phyloP scores from a whole-genome alignment of 768 basidiomycete genomes.

The Leccinellum luteum region DNA sequence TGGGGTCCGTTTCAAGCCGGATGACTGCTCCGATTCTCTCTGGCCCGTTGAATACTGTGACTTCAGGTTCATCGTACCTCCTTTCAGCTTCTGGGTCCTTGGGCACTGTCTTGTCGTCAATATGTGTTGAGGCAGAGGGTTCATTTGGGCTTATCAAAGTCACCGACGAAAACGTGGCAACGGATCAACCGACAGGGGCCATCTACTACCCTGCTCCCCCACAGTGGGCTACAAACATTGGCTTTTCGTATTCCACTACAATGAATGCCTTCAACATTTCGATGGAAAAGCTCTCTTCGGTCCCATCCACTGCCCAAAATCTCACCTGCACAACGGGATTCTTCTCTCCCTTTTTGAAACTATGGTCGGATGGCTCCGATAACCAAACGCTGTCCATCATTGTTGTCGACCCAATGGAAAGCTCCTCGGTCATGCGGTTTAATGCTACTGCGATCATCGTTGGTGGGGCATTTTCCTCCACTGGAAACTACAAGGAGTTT shows the following conservation, averaged over 20 bases:
- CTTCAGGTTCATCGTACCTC: neutral
- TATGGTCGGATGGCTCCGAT: conserved; percentile 8
- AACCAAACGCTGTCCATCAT: conserved; percentile 12
- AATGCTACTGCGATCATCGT: conserved; percentile 10
- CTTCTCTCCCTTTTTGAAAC: neutral
- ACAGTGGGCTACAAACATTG: neutral
- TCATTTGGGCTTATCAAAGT: conserved; percentile 12
- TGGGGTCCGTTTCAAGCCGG: neutral
- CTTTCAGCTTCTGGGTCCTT: conserved; percentile 1
- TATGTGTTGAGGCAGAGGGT: neutral
- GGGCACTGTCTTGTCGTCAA: neutral
- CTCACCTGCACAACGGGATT: neutral
- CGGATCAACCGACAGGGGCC: neutral
- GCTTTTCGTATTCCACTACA: neutral
- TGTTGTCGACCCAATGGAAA: neutral
- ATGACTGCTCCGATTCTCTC: neutral
- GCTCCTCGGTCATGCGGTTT: neutral
- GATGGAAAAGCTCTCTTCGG: conserved; percentile 7
- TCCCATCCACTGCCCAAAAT: conserved; percentile 11
- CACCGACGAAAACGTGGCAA: neutral
- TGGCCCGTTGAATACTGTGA: conserved; percentile 3
- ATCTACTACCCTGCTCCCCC: conserved; percentile 16
- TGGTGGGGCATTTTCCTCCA: conserved; percentile 7
- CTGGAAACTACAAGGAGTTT: conserved; percentile 10
- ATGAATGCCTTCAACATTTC: conserved; percentile 19